Base-by-base conservation (phyloP, 2,329 filamentous ascomycete species). In the Fusarium sp. region DNA sequence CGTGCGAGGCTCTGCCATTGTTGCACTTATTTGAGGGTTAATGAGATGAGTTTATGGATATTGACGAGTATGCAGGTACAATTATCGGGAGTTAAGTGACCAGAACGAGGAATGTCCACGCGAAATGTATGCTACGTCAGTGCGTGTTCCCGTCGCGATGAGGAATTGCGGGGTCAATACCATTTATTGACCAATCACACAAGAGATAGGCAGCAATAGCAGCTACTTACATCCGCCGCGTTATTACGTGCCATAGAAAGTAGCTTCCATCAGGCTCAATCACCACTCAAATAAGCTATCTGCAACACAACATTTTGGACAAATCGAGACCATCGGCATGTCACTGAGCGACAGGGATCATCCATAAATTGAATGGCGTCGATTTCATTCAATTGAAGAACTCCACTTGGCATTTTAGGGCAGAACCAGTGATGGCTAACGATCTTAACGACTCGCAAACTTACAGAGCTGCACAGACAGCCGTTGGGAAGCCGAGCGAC, bases 181-280 rank as follows among this genome's bases (percentile, higher is more conserved):
- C 1, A 0, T 11, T 4, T 11, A 6, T 10, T 4, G 9, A 3
- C 34, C 34, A 37, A 37, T 37, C 18, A n/a, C 10, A 7, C 2
- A 4, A n/a, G 10, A 18, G 18, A 12, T 37, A 5, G 4, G 0
- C 11, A n/a, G 10, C 34, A 10, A n/a, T 37, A 37, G 34, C 6
- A 37, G 18, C 10, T 37, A 37, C 34, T 30, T 30, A 10, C 9
- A 27, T 27, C 9, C 25, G 25, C 25, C 10, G 25, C 9, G 10
- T 27, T 27, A 10, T 27, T 27, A 9, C 25, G 25, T 27, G 10
- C 3, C 25, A 27, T 27, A 27, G 25, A 27, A 27, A n/a, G 34
- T 37, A 37, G 6, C 6, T 1, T 3, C 11, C 18, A 37, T n/a
- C 34, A 12, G 6, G 6, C 3, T n/a, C 34, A 7, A 37, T n/a